phyloP scores from a whole-genome alignment of 768 basidiomycete species.

The Suillus placidus region DNA sequence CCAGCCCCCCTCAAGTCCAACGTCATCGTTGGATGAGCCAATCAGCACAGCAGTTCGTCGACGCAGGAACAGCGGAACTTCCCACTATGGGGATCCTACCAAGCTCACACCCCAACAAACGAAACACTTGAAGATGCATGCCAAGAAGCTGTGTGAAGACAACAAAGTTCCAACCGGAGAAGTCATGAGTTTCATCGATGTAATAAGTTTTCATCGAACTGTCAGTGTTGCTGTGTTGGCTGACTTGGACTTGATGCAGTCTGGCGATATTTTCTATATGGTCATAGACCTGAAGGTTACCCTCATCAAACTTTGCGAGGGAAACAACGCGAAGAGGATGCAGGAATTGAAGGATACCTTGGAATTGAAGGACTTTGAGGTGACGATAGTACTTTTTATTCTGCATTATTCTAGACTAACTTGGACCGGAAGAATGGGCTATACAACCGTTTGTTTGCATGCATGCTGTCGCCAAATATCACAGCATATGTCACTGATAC shows the following conservation, averaged over 20 bases:
- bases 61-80: not conserved
- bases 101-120: not conserved
- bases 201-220: not conserved
- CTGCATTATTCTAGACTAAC: not conserved
- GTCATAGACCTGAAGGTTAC: constrained; percentile 3
- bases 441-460: not conserved
- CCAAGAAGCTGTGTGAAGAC: not conserved
- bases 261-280: constrained; percentile 1
- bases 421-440: not conserved
- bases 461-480: constrained; percentile 10
- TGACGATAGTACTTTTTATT: too few relatives aligned
- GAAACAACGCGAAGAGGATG: too few relatives aligned
- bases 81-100: not conserved
- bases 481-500: constrained; percentile 11
- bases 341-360: too few relatives aligned
- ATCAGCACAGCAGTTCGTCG: not conserved
- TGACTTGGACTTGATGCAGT: not conserved
- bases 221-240: not conserved
- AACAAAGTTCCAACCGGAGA: not conserved
- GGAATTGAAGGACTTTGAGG: too few relatives aligned
- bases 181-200: not conserved
- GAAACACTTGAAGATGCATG: not conserved
- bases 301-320: not conserved
- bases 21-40: not conserved
- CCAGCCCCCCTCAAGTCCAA: not conserved